phyloP scores from a whole-genome alignment of 768 basidiomycete genomes.

The Suillus cothurnatus region DNA sequence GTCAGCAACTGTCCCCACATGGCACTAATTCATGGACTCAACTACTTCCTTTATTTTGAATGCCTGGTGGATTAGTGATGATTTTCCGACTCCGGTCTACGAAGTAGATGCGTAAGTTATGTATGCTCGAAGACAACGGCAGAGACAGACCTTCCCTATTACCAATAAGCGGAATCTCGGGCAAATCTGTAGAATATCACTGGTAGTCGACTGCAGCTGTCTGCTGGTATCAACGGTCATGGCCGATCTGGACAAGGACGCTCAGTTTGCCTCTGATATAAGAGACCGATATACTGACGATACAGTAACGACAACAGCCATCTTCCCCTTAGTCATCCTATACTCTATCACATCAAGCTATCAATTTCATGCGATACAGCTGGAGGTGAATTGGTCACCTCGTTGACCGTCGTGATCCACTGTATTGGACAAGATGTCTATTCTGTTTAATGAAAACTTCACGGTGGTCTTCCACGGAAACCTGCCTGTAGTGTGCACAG shows the following conservation, averaged over 20 bases:
- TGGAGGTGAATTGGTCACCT: conserved; percentile 5
- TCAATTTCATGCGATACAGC: background rate
- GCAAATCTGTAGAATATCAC: conserved; percentile 5
- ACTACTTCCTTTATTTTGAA: background rate
- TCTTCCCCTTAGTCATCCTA: background rate
- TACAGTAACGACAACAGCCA: conserved; percentile 1
- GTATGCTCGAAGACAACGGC: background rate
- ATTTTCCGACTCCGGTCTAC: conserved; percentile 12
- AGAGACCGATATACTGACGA: background rate
- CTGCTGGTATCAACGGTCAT: background rate
- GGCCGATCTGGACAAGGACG: background rate
- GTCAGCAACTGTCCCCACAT: no score
- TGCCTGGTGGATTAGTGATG: conserved; percentile 9
- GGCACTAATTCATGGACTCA: no score
- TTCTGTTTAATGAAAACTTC: conserved; percentile 1
- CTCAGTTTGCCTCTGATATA: background rate
- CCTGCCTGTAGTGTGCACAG: background rate
- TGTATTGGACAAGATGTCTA: conserved; percentile 5
- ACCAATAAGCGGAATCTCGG: conserved; percentile 14
- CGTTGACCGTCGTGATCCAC: background rate
- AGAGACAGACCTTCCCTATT: conserved; percentile 10
- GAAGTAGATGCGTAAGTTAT: background rate
- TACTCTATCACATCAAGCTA: background rate
- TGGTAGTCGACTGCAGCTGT: conserved; percentile 4
- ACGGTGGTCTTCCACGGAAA: background rate